These are phyloP conservation scores for Polysphondylium violaceum DNA, from an alignment of 78 protist genomes.

Conservation along the genomic window DNA sequence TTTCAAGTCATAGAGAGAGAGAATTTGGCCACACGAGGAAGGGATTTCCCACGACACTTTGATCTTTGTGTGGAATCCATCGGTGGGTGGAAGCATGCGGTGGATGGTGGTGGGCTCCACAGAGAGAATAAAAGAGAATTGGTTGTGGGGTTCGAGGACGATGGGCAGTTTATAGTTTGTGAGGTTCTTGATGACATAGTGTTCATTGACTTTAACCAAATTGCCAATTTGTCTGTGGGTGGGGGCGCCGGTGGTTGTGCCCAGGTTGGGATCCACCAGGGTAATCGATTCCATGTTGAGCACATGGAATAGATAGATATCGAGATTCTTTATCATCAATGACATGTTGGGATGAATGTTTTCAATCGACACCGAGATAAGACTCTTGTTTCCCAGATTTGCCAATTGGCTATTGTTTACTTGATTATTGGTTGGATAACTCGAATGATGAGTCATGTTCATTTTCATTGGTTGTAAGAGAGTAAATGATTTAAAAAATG, in stretches of 20 bases:
- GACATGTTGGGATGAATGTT: constrained; percentile 37
- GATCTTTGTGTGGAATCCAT: constrained; percentile 60
- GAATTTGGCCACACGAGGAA: constrained; percentile 43
- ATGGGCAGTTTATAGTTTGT: background rate
- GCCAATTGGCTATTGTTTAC: background rate
- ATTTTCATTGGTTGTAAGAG: constrained; percentile 59
- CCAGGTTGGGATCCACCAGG: background rate
- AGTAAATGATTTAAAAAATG: constrained; percentile 24
- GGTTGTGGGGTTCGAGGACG: background rate
- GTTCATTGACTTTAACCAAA: constrained; percentile 20
- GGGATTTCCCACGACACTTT: constrained; percentile 42
- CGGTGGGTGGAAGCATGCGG: constrained; percentile 5
- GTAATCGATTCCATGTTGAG: constrained; percentile 35
- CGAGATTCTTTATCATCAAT: background rate
- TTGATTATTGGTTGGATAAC: too few relatives aligned
- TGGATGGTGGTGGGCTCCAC: constrained; percentile 39
- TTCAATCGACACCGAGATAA: constrained; percentile 18
- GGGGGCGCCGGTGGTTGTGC: constrained; percentile 25
- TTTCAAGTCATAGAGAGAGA: constrained; percentile 59
- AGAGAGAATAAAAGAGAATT: constrained; percentile 32
- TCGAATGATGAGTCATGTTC: too few relatives aligned
- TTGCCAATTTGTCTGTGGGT: constrained; percentile 49
- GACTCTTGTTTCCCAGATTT: constrained; percentile 15
- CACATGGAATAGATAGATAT: constrained; percentile 52
- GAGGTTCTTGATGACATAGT: constrained; percentile 4